Evolutionary conservation across 176 grass and related monocot species (phyloP), one percentile per base, ranked within the genome.

Genomic region (Rhynchospora pubera): DNA sequence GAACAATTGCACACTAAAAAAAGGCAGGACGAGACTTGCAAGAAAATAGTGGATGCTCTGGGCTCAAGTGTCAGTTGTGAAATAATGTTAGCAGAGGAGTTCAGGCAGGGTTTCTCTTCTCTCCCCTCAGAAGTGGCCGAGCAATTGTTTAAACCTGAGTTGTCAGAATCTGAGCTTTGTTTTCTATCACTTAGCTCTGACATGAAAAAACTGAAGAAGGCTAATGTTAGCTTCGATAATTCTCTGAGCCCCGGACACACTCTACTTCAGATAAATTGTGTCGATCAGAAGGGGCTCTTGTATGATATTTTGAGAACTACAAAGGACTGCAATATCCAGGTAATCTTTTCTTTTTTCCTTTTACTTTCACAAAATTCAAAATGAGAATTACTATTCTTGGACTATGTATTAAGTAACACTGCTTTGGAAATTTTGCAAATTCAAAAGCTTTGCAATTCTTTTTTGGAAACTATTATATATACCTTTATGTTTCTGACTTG

Each of bases 271-370:
- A 99, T 95, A 80, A 89, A 91, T 80, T 99, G 92, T 72, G 91
- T 88, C 44, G 80, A 93, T 82, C 96, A 99, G 81, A 95, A 99
- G 74, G 96, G 96, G 1, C 93, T 99, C 18, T 57, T 93, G 69
- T 99, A 99, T 87, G 93, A 99, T 85, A 99, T 99, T 85, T 28
- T 93, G 84, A 89, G 93, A 85, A 93, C 89, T 47, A 78, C 92
- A 60, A 99, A 99, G 84, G 93, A 99, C 83, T 95, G 86, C 86
- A 93, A 68, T n/a, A 93, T 93, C 82, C 86, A 93, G 96, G 96
- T 92, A 92, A 4, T 13, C 16, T 16, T 9, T 16, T 19, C 32
- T 22, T 57, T 48, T 57, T 23, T 12, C 45, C 42, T 61, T 67
- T 53, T 22, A 39, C 34, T 39, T 39, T 39, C 34, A 39, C 34